Evolutionary conservation across 2,329 filamentous ascomycete species (phyloP), one percentile per base, ranked within the genome.

Genomic region (Scopulariopsis brevicaulis): DNA sequence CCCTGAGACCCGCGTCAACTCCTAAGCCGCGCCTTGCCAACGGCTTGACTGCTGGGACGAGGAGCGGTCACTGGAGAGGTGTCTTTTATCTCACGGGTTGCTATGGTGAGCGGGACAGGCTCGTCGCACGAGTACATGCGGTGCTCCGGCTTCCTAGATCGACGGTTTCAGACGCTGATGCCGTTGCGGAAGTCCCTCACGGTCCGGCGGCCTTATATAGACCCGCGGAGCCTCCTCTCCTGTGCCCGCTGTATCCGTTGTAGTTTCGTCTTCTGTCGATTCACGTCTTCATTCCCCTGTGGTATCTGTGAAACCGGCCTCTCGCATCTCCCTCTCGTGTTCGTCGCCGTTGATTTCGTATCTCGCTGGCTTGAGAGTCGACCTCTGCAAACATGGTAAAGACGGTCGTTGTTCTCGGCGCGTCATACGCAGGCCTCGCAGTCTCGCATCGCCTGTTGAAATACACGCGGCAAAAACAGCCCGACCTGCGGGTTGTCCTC

Each of bases 391-490:
- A 50, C 46, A 81, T 79, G 76, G 66, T 72, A 34, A 77, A 79
- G 64, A 82, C 77, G 4, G 72, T 83, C 46, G 73, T 83, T 7
- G 69, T 83, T 53, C 69, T 83, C 20, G 80, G 80, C 46, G 80
- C 78, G 60, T 76, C 79, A 55, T 77, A 76, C 51, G 79, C 72
- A 55, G 80, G 80, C 59, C 70, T 83, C 53, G 75, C 76, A 57
- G 66, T 81, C 24, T 76, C 79, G 32, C 80, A 83, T 63, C 73
- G 75, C 24, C 71, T 83, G 2, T 73, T 83, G 59, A 81, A 81
- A 66, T 74, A 81, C 63, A 76, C 76, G 1, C 69, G 68, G 52
- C 72, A 71, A 46, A 64, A 71, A 10, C 66, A 74, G 48, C 68
- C 74, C 57, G 74, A 79, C 53, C 64, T 80, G 46, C 79, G 80